phyloP scores from a whole-genome alignment of 2,329 filamentous ascomycete genomes.

The Fusarium marasasianum region DNA sequence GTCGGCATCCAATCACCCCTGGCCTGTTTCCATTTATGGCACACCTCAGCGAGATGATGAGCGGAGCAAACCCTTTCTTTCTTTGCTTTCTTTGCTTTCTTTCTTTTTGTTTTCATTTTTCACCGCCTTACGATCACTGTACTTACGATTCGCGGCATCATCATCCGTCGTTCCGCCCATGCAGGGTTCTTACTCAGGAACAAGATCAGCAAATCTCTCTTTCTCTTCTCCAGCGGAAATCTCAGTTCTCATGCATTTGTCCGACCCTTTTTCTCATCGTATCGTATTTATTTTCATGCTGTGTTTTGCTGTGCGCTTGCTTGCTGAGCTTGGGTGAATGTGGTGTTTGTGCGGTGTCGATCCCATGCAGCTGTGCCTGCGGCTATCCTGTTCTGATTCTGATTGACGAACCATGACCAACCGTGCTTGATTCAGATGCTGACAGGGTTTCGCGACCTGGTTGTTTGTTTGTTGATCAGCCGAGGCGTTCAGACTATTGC shows the following conservation, averaged over 20 bases:
- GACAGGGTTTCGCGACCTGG: conserved; percentile 9
- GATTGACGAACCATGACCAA: conserved; percentile 20
- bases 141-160: neutral
- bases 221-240: neutral
- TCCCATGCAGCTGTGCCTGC: conserved; percentile 26
- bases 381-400: conserved; percentile 8
- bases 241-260: conserved; percentile 5
- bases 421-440: conserved; percentile 18
- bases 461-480: neutral
- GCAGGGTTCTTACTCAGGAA: neutral
- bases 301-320: neutral
- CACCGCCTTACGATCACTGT: conserved; percentile 13
- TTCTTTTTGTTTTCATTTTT: neutral
- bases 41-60: conserved; percentile 26
- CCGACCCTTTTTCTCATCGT: neutral
- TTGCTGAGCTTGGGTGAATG: neutral
- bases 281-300: conserved; percentile 17
- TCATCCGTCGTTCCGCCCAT: neutral
- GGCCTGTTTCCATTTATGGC: conserved; percentile 32
- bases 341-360: conserved; percentile 20
- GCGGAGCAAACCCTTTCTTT: conserved; percentile 5
- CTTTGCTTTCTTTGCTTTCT: neutral
- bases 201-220: neutral
- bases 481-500: neutral
- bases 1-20: conserved; percentile 21